Conservation (phyloP, 139 green algal species). For the Picochlorum sp. region DNA sequence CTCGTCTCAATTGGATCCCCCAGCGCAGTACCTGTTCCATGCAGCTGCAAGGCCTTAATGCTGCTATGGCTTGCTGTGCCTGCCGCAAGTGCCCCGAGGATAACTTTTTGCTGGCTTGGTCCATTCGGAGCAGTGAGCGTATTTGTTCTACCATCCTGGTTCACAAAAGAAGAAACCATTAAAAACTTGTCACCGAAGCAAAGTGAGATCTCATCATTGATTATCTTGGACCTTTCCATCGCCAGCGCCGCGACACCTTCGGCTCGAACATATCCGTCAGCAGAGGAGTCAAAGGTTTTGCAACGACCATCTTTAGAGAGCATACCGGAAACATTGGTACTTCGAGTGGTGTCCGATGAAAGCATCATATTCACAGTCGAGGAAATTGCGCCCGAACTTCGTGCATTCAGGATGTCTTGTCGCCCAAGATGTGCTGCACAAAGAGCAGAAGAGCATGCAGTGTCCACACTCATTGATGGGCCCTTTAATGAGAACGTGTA, state of each 20-base stretch:
- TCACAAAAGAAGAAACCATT: conserved; percentile 30
- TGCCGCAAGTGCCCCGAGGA: conserved; percentile 7
- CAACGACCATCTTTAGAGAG: conserved; percentile 36
- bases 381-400: not conserved
- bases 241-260: conserved; percentile 34
- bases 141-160: conserved; percentile 51
- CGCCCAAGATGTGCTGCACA: conserved; percentile 30
- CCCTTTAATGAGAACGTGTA: conserved; percentile 62
- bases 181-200: not conserved
- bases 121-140: conserved; percentile 53
- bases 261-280: conserved; percentile 43
- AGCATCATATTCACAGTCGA: conserved; percentile 37
- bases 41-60: conserved; percentile 36
- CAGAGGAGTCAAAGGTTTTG: conserved; percentile 37
- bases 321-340: conserved; percentile 40
- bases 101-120: conserved; percentile 40
- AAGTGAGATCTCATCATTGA: not conserved
- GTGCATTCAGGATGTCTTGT: conserved; percentile 1
- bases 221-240: not conserved
- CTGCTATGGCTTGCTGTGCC: conserved; percentile 19
- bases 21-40: conserved; percentile 62
- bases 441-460: conserved; percentile 71
- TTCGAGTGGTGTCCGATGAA: conserved; percentile 19
- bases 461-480: conserved; percentile 67
- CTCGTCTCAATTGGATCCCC: conserved; percentile 81